These are phyloP conservation scores for Chytridium lagenaria DNA, from an alignment of 371 early-diverging fungal species.

Conservation along the genomic window DNA sequence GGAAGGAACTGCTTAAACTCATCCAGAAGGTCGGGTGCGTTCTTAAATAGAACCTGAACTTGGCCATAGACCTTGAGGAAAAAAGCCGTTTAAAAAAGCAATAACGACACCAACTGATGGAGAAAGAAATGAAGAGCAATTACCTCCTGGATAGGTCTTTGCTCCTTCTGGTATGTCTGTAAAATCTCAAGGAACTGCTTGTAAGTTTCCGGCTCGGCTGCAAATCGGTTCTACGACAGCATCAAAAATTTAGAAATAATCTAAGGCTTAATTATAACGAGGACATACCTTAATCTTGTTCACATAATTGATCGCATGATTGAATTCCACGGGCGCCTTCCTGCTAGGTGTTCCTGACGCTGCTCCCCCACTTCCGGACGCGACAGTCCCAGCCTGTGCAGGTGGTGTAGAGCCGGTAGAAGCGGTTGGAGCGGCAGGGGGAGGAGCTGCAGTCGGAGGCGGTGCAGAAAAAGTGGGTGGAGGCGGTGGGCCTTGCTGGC, in stretches of 20 bases:
- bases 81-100: constrained; percentile 20
- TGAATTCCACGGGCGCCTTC: constrained; percentile 76
- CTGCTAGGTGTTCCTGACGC: constrained; percentile 1
- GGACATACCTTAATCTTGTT: constrained; percentile 86
- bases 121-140: constrained; percentile 38
- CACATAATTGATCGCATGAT: constrained; percentile 93
- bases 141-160: constrained; percentile 82
- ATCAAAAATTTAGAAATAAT: neutral
- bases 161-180: constrained; percentile 90
- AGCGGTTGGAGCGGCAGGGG: constrained; percentile 11
- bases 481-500: constrained; percentile 6
- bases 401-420: constrained; percentile 22
- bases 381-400: constrained; percentile 13
- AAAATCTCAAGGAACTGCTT: constrained; percentile 94
- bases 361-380: constrained; percentile 14
- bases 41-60: constrained; percentile 82
- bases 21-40: constrained; percentile 85
- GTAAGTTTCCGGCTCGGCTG: constrained; percentile 87
- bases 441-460: neutral
- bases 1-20: constrained; percentile 98
- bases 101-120: neutral
- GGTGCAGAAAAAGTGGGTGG: neutral
- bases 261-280: no score
- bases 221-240: constrained; percentile 74
- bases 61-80: constrained; percentile 75